Conservation (phyloP, 345 rosid genomes). For the Rhodomyrtus tomentosa region DNA sequence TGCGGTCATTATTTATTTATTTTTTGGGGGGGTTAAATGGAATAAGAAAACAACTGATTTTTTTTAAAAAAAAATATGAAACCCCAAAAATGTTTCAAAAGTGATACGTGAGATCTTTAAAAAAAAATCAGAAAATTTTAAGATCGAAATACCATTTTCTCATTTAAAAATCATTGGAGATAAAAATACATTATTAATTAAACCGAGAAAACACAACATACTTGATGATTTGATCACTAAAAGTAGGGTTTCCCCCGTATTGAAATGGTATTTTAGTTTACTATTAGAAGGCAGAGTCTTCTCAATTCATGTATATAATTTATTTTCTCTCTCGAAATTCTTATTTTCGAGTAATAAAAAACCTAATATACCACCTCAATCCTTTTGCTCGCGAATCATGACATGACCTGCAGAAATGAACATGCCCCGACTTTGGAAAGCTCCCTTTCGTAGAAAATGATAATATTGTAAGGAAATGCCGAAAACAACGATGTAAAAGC, state of each 20-base stretch:
- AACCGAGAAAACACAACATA: too few relatives aligned
- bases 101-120: background rate
- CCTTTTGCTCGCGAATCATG: background rate
- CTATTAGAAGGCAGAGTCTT: background rate
- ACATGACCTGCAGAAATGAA: background rate
- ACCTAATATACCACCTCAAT: background rate
- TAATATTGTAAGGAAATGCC: background rate
- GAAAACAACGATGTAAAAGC: background rate
- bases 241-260: background rate
- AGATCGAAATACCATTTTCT: background rate
- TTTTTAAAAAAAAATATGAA: background rate
- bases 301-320: background rate
- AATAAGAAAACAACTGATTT: background rate
- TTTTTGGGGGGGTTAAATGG: too few relatives aligned
- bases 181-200: background rate
- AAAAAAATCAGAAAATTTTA: background rate
- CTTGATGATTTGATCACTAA: background rate
- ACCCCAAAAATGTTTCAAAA: background rate
- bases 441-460: background rate
- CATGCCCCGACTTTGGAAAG: background rate
- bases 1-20: too few relatives aligned
- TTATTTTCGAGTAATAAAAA: background rate
- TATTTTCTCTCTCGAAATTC: background rate
- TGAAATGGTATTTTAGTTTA: background rate
- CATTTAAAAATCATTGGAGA: background rate